Base-by-base conservation (phyloP, 768 basidiomycete species). In the Lepiota brunneoincarnata region DNA sequence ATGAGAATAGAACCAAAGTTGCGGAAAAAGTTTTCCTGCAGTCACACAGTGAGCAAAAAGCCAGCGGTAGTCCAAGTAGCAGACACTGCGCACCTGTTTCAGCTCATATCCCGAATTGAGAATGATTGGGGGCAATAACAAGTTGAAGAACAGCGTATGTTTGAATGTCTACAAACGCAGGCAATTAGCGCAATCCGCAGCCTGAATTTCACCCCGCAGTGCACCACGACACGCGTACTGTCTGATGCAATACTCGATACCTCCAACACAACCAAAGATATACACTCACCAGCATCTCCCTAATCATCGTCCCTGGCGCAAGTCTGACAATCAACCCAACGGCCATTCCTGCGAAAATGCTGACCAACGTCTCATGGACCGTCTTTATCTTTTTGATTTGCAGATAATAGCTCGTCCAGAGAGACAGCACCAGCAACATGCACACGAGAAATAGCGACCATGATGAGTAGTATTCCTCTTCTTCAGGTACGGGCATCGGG, bases 91-190 rank as follows among this genome's bases (percentile, higher is more conserved):
- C 53, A 87, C 93, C 78, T 98, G 95, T 68, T 94, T 96, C 54
- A 99, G 84, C 70, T 97, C 94, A 67, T 97, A 99, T 5, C 97
- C 97, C 2, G 94, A 97, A 70, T 95, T 97, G 37, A 99, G 75
- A 65, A 99, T 99, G 67, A 99, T 99, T 1, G 97, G 97, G 4
- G 96, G 97, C 3, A 98, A 82, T n/a, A 99, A 77, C 18, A 98
- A 79, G 69, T 99, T 98, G 78, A 98, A 97, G 77, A 99, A 96
- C 46, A 98, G 77, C 2, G 96, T 98, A 65, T 96, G 93, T 68
- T 91, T 92, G 79, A 96, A 96, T 7, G 91, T 94, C 94, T 96
- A 63, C 2, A 60, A 50, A 58, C 54, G 58, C 42, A 37, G 43
- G 42, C 26, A 9, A 44, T 43, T 42, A 54, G 18, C 26, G 36